A percentile compares a stretch with the other conserved stretches of the same genome.
These are phyloP conservation scores for Musa itinerans DNA, from an alignment of 176 grass and related monocot genomes.

Conservation along the genomic window DNA sequence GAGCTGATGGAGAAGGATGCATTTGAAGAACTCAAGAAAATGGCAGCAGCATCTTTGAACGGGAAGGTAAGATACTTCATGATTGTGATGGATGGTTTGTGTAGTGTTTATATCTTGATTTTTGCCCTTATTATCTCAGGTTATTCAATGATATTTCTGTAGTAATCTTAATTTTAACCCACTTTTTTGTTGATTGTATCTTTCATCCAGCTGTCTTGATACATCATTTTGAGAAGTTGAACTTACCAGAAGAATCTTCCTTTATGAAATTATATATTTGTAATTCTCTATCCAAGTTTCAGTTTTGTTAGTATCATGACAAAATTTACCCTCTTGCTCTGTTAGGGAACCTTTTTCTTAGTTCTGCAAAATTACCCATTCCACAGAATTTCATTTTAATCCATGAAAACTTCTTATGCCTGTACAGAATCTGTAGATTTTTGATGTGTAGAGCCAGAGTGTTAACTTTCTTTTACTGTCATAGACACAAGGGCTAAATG, in stretches of 20 bases:
- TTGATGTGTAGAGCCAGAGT: neutral
- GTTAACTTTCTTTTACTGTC: too few species aligned
- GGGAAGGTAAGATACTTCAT: conserved; percentile 35
- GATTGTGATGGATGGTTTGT: too few species aligned
- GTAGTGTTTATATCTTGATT: too few species aligned
- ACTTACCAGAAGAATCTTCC: too few species aligned
- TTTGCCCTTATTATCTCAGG: too few species aligned
- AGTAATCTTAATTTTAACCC: neutral
- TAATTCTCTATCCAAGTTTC: too few species aligned
- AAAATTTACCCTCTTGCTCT: neutral
- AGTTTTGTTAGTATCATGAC: neutral
- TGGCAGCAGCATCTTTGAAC: conserved; percentile 44
- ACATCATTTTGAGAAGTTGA: too few species aligned
- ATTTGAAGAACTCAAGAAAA: conserved; percentile 36
- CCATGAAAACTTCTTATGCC: neutral
- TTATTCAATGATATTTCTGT: neutral
- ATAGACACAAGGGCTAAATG: neutral
- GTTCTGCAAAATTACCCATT: neutral
- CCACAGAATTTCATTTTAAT: neutral
- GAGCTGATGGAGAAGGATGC: conserved; percentile 25
- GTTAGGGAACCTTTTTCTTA: neutral
- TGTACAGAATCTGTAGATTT: neutral
- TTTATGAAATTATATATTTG: too few species aligned
- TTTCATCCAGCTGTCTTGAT: too few species aligned
- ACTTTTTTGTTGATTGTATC: neutral